Conservation (phyloP, 2,329 filamentous ascomycete genomes). For the Fusarium pseudograminearum region DNA sequence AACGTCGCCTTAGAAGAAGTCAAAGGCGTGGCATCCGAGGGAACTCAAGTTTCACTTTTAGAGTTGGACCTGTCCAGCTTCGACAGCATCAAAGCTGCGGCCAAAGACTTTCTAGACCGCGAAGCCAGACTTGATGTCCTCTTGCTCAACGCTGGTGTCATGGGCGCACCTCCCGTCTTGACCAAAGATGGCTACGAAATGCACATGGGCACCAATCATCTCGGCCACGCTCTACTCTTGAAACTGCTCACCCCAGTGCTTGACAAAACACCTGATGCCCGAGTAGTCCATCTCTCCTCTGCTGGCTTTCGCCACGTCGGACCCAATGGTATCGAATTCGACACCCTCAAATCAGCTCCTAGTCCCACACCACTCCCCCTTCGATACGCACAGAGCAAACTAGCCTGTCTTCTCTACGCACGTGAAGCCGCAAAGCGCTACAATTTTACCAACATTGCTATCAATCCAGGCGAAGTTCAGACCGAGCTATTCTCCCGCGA, state of each 20-base stretch:
- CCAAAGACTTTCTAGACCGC: accelerated
- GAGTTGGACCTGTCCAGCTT: neutral
- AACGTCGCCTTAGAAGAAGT: neutral
- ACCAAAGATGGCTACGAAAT: slow-evolving; percentile 13
- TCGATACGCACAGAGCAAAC: slow-evolving; percentile 7
- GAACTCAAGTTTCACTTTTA: accelerated
- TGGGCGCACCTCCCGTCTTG: slow-evolving; percentile 2
- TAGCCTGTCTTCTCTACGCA: neutral
- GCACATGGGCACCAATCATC: slow-evolving; percentile 18
- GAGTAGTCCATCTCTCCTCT: neutral
- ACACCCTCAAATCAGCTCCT: neutral
- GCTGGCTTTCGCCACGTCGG: slow-evolving; percentile 3
- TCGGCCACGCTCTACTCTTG: neutral
- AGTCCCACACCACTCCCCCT: neutral
- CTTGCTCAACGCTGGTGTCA: slow-evolving; percentile 8
- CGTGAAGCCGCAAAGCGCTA: neutral
- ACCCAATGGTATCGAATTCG: neutral
- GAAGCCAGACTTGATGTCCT: slow-evolving; percentile 5
- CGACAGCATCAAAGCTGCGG: neutral
- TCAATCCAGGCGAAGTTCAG: slow-evolving; percentile 7
- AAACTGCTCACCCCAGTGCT: neutral
- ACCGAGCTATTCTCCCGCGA: neutral
- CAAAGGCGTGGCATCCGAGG: accelerated
- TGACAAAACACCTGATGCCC: neutral
- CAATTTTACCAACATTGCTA: slow-evolving; percentile 2